These are phyloP conservation scores for Austropuccinia psidii DNA, from an alignment of 1,284 basidiomycete genomes.

Conservation along the genomic window DNA sequence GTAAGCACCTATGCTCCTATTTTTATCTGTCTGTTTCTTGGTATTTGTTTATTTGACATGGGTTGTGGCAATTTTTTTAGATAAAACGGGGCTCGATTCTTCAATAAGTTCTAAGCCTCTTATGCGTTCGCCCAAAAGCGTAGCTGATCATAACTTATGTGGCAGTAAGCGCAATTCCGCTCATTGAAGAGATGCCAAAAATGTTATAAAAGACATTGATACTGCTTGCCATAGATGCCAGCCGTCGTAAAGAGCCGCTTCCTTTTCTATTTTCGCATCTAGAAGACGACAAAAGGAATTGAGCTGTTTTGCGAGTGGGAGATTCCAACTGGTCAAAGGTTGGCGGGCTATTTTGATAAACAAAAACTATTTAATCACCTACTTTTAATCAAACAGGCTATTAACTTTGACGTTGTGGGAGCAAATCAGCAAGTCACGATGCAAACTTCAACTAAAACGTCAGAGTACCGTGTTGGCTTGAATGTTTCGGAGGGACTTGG, in stretches of 20 bases:
- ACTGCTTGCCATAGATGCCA: conserved; percentile 49
- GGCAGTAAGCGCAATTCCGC: conserved; percentile 46
- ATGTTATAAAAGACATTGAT: too few species aligned
- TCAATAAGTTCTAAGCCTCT: conserved; percentile 66
- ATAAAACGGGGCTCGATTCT: conserved; percentile 87
- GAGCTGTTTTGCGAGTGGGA: conserved; percentile 74
- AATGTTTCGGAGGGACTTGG: conserved; percentile 75
- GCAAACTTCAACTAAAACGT: conserved; percentile 60
- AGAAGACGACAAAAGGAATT: conserved; percentile 66
- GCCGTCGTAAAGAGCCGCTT: conserved; percentile 43
- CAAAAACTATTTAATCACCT: neutral
- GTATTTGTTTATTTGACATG: too few species aligned
- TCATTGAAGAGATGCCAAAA: too few species aligned
- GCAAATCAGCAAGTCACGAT: conserved; percentile 80
- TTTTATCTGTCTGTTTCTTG: too few species aligned
- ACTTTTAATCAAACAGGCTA: conserved; percentile 52
- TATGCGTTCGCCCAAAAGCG: conserved; percentile 63
- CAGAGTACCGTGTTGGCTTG: conserved; percentile 77
- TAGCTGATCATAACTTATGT: conserved; percentile 65
- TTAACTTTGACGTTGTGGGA: conserved; percentile 81
- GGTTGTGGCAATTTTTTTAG: too few species aligned
- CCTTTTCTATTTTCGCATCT: conserved; percentile 71
- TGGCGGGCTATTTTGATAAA: conserved; percentile 36
- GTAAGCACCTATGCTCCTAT: too few species aligned
- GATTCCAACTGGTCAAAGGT: conserved; percentile 88